phyloP scores from a whole-genome alignment of 2,329 filamentous ascomycete genomes.

The Zymoseptoria tritici region DNA sequence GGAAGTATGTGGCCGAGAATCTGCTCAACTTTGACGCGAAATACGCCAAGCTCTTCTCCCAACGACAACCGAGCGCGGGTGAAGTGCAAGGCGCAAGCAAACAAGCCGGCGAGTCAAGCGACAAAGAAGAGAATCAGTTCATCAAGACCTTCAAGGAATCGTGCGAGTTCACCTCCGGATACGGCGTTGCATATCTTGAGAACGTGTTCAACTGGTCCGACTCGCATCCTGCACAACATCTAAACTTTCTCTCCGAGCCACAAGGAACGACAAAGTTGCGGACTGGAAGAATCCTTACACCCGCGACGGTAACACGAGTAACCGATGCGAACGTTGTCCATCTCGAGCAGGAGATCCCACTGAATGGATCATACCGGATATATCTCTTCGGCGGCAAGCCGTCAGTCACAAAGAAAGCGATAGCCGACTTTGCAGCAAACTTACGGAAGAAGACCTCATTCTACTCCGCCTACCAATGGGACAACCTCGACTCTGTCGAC shows the following conservation, averaged over 20 bases:
- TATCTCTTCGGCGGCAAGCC: conserved; percentile 76
- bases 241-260: conserved; percentile 56
- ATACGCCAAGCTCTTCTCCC: conserved; percentile 84
- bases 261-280: conserved; percentile 53
- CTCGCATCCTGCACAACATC: conserved; percentile 62
- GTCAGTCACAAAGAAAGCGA: conserved; percentile 51
- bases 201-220: conserved; percentile 80
- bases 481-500: conserved; percentile 55
- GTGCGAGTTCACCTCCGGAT: conserved; percentile 88
- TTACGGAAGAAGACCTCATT: conserved; percentile 63
- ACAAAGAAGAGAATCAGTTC: conserved; percentile 63
- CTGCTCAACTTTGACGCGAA: conserved; percentile 80
- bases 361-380: conserved; percentile 81
- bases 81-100: conserved; percentile 67
- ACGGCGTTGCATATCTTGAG: conserved; percentile 76
- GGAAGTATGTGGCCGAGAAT: conserved; percentile 75
- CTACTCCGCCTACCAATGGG: conserved; percentile 57
- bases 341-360: conserved; percentile 79
- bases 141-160: conserved; percentile 83
- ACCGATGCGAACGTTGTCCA: conserved; percentile 85
- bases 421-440: conserved; percentile 61
- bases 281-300: conserved; percentile 68
- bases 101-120: conserved; percentile 24
- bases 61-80: conserved; percentile 62
- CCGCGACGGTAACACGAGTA: conserved; percentile 75